phyloP scores from a whole-genome alignment of 495 filamentous ascomycete genomes.

The Bryoglossum gracile region DNA sequence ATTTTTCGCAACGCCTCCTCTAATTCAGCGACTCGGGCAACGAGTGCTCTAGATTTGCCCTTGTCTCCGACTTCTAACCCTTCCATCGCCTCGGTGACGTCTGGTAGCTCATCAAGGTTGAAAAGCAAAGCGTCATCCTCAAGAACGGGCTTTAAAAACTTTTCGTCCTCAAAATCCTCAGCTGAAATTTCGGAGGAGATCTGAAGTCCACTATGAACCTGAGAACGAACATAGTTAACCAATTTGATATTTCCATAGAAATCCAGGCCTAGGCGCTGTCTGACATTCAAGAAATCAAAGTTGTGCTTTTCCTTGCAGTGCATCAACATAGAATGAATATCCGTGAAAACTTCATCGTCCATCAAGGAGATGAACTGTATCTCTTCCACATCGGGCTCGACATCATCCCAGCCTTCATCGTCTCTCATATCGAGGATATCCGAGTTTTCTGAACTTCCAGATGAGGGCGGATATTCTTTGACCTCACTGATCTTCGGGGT shows the following conservation, averaged over 20 bases:
- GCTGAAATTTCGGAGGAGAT: constrained; percentile 48
- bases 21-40: constrained; percentile 55
- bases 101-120: constrained; percentile 67
- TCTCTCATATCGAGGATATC: constrained; percentile 36
- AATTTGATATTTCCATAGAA: constrained; percentile 79
- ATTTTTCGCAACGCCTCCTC: constrained; percentile 60
- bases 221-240: constrained; percentile 69
- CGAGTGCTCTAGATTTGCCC: constrained; percentile 35
- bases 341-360: constrained; percentile 58
- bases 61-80: constrained; percentile 29
- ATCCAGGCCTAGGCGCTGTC: constrained; percentile 61
- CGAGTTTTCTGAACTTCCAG: constrained; percentile 40
- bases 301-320: constrained; percentile 64
- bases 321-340: constrained; percentile 58
- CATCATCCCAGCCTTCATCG: constrained; percentile 77
- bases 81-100: constrained; percentile 27
- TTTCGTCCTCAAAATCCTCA: constrained; percentile 60
- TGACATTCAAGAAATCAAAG: constrained; percentile 65
- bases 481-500: not conserved
- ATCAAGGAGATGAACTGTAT: constrained; percentile 62
- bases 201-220: constrained; percentile 44
- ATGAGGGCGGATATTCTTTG: constrained; percentile 8
- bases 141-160: constrained; percentile 74
- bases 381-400: constrained; percentile 57
- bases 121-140: constrained; percentile 86